Conservation (phyloP, 306 rosid genomes). For the Luffa acutangula region DNA sequence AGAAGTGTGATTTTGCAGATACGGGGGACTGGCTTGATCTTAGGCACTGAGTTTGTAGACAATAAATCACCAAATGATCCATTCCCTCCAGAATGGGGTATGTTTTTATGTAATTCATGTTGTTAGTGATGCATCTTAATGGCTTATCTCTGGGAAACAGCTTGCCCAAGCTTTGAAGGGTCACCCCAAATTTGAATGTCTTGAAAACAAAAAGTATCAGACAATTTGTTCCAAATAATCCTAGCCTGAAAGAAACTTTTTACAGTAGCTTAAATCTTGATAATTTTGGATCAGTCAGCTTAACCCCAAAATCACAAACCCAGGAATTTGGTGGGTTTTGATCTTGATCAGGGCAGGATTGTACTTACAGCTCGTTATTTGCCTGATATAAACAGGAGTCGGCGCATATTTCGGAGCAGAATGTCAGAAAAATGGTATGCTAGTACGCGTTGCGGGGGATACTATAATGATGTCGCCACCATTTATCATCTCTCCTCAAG, state of each 20-base stretch:
- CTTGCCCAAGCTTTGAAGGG: background rate
- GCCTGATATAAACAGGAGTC: constrained; percentile 33
- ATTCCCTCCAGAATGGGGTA: constrained; percentile 94
- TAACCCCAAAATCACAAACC: background rate
- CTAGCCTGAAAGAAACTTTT: background rate
- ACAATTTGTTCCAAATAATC: background rate
- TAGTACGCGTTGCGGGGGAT: constrained; percentile 75
- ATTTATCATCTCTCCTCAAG: constrained; percentile 49
- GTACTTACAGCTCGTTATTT: background rate
- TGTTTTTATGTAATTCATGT: constrained; percentile 18
- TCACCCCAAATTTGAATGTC: background rate
- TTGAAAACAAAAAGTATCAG: background rate
- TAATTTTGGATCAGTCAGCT: background rate
- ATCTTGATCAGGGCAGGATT: background rate
- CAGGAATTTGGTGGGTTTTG: background rate
- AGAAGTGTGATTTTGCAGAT: constrained; percentile 44
- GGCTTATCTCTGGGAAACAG: background rate
- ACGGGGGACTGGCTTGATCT: constrained; percentile 78
- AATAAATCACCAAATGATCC: constrained; percentile 81
- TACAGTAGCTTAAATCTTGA: background rate
- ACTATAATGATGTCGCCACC: constrained; percentile 93
- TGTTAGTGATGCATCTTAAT: background rate
- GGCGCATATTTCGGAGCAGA: constrained; percentile 76
- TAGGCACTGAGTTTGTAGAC: constrained; percentile 63
- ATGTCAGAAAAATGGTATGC: constrained; percentile 70